Conservation (phyloP, 2,329 filamentous ascomycete genomes). For the Botryosphaeria dothidea region DNA sequence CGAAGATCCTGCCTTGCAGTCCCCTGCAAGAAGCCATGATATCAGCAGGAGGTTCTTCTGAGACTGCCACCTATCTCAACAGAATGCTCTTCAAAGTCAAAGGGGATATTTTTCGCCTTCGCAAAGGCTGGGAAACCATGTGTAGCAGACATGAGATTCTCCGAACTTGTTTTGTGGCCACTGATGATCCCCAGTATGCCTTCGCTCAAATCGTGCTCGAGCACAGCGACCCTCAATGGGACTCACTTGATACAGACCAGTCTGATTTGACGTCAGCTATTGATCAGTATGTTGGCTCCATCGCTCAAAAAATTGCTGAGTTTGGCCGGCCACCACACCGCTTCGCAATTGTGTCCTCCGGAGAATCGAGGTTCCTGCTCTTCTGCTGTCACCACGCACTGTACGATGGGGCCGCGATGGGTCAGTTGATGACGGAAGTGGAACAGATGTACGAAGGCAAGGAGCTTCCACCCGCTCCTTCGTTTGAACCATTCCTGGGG, state of each 20-base stretch:
- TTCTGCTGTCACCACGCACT: slow-evolving; percentile 76
- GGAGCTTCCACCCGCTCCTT: slow-evolving; percentile 50
- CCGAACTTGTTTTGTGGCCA: slow-evolving; percentile 72
- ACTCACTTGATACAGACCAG: slow-evolving; percentile 21
- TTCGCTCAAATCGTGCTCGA: slow-evolving; percentile 72
- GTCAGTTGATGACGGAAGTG: slow-evolving; percentile 68
- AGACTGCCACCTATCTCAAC: slow-evolving; percentile 67
- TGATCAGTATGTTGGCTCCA: slow-evolving; percentile 42
- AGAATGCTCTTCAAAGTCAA: slow-evolving; percentile 64
- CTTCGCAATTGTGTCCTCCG: slow-evolving; percentile 30
- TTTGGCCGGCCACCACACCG: slow-evolving; percentile 36
- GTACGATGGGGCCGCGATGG: slow-evolving; percentile 81
- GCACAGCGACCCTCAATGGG: slow-evolving; percentile 47
- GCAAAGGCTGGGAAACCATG: slow-evolving; percentile 63
- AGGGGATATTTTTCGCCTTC: slow-evolving; percentile 53
- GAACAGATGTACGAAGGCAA: slow-evolving; percentile 57
- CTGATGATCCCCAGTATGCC: slow-evolving; percentile 59
- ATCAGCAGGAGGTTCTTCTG: slow-evolving; percentile 51
- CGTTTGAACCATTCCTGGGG: slow-evolving; percentile 66
- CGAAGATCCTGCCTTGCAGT: slow-evolving; percentile 74
- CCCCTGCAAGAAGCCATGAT: slow-evolving; percentile 89
- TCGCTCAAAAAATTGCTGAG: slow-evolving; percentile 52
- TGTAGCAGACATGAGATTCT: slow-evolving; percentile 71
- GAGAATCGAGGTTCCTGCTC: slow-evolving; percentile 36
- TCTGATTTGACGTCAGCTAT: slow-evolving; percentile 39